A percentile compares a stretch with the other conserved stretches of the same genome.
Conservation (phyloP, 2,329 filamentous ascomycete genomes). For the Penicillium sp. region DNA sequence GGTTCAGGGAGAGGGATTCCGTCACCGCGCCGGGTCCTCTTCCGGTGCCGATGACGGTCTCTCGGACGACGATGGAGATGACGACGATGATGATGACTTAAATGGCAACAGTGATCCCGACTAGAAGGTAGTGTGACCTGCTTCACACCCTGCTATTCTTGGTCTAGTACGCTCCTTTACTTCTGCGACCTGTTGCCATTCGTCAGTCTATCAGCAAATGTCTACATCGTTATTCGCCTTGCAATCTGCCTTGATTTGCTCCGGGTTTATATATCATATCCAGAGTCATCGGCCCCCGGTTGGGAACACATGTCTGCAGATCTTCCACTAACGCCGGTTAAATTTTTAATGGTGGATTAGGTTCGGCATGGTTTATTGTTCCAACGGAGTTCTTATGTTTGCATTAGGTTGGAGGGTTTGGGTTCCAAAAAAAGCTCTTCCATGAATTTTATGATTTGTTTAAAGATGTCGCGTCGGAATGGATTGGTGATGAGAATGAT, state of each 20-base stretch:
- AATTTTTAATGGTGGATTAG: constrained; percentile 7
- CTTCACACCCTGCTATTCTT: constrained; percentile 31
- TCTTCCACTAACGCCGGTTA: constrained; percentile 6
- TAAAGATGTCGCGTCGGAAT: constrained; percentile 1
- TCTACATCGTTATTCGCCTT: constrained; percentile 7
- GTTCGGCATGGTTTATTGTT: constrained; percentile 7
- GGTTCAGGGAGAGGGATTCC: constrained; percentile 25
- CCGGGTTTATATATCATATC: neutral
- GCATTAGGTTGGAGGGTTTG: constrained; percentile 10
- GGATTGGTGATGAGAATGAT: neutral
- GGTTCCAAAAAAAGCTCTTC: constrained; percentile 9
- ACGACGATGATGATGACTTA: constrained; percentile 58
- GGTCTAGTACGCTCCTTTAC: too few species aligned
- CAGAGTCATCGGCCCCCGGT: neutral
- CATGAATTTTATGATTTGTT: constrained; percentile 9
- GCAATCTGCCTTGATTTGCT: neutral
- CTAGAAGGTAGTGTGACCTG: constrained; percentile 52
- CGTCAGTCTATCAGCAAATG: constrained; percentile 7
- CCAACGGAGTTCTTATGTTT: constrained; percentile 8
- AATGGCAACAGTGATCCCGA: constrained; percentile 57
- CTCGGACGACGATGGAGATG: constrained; percentile 51
- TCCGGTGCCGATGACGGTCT: constrained; percentile 48
- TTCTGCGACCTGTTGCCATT: constrained; percentile 5
- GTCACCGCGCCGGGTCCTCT: constrained; percentile 25
- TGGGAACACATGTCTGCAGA: constrained; percentile 6